A percentile compares a stretch with the other conserved stretches of the same genome.
phyloP scores from a whole-genome alignment of 495 filamentous ascomycete species.

The Trypethelium eluteriae region DNA sequence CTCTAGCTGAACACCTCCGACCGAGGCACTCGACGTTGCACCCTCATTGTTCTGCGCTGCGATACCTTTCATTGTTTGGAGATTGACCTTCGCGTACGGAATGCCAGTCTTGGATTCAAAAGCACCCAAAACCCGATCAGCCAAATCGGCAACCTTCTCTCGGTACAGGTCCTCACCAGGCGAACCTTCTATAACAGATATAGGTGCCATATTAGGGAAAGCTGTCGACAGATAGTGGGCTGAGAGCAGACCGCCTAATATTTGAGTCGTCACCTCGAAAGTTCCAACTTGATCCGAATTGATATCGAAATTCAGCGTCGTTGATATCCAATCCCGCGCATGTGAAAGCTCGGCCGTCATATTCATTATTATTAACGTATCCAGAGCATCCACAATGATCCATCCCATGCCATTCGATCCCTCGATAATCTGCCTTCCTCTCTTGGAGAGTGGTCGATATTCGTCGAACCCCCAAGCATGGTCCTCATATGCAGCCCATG shows the following conservation, averaged over 20 bases:
- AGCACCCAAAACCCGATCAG: constrained; percentile 75
- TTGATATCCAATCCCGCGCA: constrained; percentile 86
- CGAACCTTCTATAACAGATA: constrained; percentile 37
- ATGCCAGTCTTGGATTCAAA: constrained; percentile 82
- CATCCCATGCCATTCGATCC: constrained; percentile 71
- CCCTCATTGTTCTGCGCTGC: constrained; percentile 77
- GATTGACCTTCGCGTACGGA: constrained; percentile 83
- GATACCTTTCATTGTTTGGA: constrained; percentile 65
- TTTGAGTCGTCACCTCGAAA: constrained; percentile 96
- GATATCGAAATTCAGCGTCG: constrained; percentile 73
- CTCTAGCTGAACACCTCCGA: constrained; percentile 85
- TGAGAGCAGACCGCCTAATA: constrained; percentile 89
- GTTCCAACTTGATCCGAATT: constrained; percentile 85
- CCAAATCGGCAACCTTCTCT: constrained; percentile 90
- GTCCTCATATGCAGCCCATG: constrained; percentile 86
- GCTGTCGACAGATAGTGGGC: constrained; percentile 81
- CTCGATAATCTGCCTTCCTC: constrained; percentile 66
- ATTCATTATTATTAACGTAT: constrained; percentile 98
- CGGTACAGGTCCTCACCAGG: constrained; percentile 85
- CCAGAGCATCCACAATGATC: constrained; percentile 95
- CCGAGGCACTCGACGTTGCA: constrained; percentile 88
- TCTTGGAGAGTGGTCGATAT: constrained; percentile 74
- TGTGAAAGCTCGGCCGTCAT: constrained; percentile 76
- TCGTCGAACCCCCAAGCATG: constrained; percentile 93
- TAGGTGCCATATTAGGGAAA: constrained; percentile 32